Base-by-base conservation (phyloP, 208 protist species). In the Acanthamoeba lugdunensis region DNA sequence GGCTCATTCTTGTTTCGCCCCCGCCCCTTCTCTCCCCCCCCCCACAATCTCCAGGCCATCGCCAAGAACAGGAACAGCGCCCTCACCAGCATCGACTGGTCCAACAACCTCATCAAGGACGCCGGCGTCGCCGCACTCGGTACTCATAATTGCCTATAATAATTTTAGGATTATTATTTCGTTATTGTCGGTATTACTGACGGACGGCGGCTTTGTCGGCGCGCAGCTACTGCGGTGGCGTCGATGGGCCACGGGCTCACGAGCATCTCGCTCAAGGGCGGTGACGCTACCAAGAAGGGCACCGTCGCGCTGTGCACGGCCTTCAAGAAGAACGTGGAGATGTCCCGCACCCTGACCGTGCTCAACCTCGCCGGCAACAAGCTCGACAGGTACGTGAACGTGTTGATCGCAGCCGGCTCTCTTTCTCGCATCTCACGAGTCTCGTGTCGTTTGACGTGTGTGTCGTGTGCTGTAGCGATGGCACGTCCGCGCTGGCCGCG, bases 251-350 rank as follows among this genome's bases (percentile, higher is more conserved):
- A 92, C 23, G 88, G 63, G 21, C 18, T 73, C 23, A 73, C 28
- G 25, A 92, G 37, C 52, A 69, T 92, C 48, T 50, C 37, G 18
- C 45, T 92, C 28, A 48, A 50, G 28, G 63, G 45, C 11, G 56
- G 88, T 14, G 88, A 92, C 41, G 56, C 48, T 48, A 79, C 63
- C 25, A 92, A 92, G 61, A 93, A 69, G n/a, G 94, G 93, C 56
- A 94, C 94, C 13, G 25, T 52, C 4, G 41, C 54, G 11, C 41
- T 96, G n/a, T 67, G 88, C 0, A 95, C 90, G 75, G 87, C 94
- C 16, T 41, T 96, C 21, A 95, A 95, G 69, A 96, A 95, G 61
- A 96, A 96, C 65, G 50, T 92, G 7, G 93, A 96, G 37, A 94
- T 96, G 79, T 9, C 94, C 67, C 56, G 84, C 45, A 95, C 95